A percentile compares a stretch with the other conserved stretches of the same genome.
These are phyloP conservation scores for Sisymbrium altissimum DNA, from an alignment of 345 rosid genomes.

Conservation along the genomic window DNA sequence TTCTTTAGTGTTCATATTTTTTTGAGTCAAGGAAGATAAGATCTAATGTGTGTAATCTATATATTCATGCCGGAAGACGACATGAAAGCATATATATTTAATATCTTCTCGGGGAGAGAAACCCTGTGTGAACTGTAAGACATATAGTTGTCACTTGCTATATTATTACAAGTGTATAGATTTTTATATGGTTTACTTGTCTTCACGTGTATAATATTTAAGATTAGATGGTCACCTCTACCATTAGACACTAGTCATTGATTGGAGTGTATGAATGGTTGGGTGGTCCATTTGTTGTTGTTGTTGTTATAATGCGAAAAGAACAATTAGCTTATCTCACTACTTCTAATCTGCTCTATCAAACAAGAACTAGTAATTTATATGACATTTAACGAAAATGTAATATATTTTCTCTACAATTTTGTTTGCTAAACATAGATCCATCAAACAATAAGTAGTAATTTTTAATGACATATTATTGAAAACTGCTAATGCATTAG, in stretches of 20 bases:
- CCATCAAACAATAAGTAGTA: neutral
- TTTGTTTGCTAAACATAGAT: neutral
- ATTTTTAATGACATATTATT: neutral
- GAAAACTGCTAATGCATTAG: too few species aligned
- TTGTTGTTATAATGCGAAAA: neutral
- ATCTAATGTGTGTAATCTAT: neutral
- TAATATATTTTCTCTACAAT: neutral
- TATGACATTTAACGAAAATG: neutral
- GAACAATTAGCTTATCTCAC: neutral
- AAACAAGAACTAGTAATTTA: neutral
- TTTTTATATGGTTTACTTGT: neutral
- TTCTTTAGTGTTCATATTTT: constrained; percentile 14
- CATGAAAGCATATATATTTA: neutral
- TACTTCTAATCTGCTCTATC: neutral
- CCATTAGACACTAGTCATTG: neutral
- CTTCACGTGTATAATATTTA: neutral
- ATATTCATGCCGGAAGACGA: constrained; percentile 12
- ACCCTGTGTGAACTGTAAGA: neutral
- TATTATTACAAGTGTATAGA: neutral
- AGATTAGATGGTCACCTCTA: constrained; percentile 14
- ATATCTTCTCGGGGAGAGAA: constrained; percentile 15
- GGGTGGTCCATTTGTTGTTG: neutral
- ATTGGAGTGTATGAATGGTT: neutral
- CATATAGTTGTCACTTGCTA: neutral
- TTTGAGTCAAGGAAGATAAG: neutral